Base-by-base conservation (phyloP, 306 rosid species). In the Boehmeria nivea region DNA sequence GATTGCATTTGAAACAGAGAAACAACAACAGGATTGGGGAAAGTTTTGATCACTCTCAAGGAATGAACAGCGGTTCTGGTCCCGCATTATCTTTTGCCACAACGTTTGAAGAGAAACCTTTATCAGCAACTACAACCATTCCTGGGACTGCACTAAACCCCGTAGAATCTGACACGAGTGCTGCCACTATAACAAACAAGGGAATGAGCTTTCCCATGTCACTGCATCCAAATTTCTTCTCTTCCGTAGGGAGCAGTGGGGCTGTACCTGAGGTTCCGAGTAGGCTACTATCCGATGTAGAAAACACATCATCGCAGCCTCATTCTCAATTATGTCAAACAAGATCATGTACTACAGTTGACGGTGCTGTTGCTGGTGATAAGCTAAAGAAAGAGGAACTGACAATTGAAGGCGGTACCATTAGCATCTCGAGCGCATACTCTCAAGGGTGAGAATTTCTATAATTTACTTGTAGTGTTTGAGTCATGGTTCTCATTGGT, bases 381-480 rank as follows among this genome's bases (percentile, higher is more conserved):
- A 80, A 76, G 76, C 78, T 75, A 48, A 91, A 87, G 79, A 85
- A 81, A 76, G 87, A 88, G 39, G 95, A 85, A 24, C 77, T 80
- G 59, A 69, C 81, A 11, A 73, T 85, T 69, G 96, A 93, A 77
- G 93, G 86, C 19, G 96, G 95, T 43, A 82, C 90, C 51, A 79
- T 85, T 72, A 85, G 84, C 88, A 74, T 93, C 72, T 87, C 99
- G 23, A 93, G 88, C 19, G 90, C 68, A 43, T 93, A 83, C 74
- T 93, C 99, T 54, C 83, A 87, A 76, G 88, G 96, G 99, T 85
- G 68, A 81, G 99, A 22, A 56, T 66, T 28, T 69, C 27, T 55
- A 20, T 22, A 22, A 28, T 25, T 42, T 31, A 43, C 34, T 47
- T n/a, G n/a, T 3, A 8, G 12, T 40, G 31, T 12, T 27, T 50